Conservation (phyloP, 2,329 filamentous ascomycete genomes). For the Talaromyces atroroseus region DNA sequence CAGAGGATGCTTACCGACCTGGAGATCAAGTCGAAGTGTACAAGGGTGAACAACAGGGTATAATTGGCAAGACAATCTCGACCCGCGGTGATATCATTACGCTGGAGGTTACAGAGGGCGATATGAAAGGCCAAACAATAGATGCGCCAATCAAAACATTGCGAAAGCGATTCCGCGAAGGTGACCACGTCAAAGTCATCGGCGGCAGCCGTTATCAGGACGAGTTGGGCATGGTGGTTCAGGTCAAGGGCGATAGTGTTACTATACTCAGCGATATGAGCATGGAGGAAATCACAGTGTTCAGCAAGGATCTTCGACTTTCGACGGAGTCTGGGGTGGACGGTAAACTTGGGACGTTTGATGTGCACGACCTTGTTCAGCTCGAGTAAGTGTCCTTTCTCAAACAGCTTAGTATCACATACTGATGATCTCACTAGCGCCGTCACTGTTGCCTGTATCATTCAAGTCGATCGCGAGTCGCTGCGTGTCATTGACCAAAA, state of each 20-base stretch:
- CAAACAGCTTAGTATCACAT: neutral
- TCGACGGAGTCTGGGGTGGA: slow-evolving; percentile 87
- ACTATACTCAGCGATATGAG: slow-evolving; percentile 90
- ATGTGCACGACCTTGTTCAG: slow-evolving; percentile 89
- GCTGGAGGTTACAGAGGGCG: slow-evolving; percentile 75
- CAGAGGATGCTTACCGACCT: slow-evolving; percentile 77
- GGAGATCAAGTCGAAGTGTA: slow-evolving; percentile 97
- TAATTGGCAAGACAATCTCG: slow-evolving; percentile 76
- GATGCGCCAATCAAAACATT: slow-evolving; percentile 89
- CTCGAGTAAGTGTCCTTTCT: slow-evolving; percentile 58
- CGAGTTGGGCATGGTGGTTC: slow-evolving; percentile 94
- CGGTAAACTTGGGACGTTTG: slow-evolving; percentile 75
- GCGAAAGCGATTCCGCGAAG: slow-evolving; percentile 84
- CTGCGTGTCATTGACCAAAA: slow-evolving; percentile 87
- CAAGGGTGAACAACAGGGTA: slow-evolving; percentile 87
- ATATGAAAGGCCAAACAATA: slow-evolving; percentile 74
- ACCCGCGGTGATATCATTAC: slow-evolving; percentile 91
- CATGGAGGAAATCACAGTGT: slow-evolving; percentile 91
- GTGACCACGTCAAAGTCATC: slow-evolving; percentile 98
- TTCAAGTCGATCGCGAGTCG: slow-evolving; percentile 92
- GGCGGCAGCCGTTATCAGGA: slow-evolving; percentile 90
- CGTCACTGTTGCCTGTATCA: slow-evolving; percentile 84
- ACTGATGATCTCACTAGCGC: slow-evolving; percentile 46
- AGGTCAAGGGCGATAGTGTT: slow-evolving; percentile 85
- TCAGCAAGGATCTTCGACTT: slow-evolving; percentile 92